Evolutionary conservation across 2,329 filamentous ascomycete species (phyloP), one percentile per base, ranked within the genome.

Genomic region (Nemania abortiva): DNA sequence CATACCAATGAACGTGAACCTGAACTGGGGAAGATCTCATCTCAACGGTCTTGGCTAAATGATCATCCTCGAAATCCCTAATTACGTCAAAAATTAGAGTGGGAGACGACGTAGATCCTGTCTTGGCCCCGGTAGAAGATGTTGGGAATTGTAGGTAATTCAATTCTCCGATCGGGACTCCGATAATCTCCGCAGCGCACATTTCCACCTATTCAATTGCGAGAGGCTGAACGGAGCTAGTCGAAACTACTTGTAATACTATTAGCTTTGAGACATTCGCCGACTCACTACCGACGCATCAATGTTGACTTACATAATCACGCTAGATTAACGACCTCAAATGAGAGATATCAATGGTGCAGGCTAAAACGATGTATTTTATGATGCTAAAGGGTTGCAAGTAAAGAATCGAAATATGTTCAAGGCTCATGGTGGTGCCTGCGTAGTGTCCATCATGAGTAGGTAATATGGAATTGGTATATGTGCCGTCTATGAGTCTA

Each of bases 401-500:
- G 59, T 31, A 37, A 67, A 67, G 22, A 9, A 22, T 42, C n/a
- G 47, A 18, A 18, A 18, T 49, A 62, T 55, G 37, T 63, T 63
- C 31, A 49, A 34, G 29, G 34, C 53, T 53, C 11, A 39, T 31
- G 50, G 55, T 7, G 34, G 22, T 56, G 42, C 53, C 54, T 52
- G 29, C 45, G 53, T 37, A 18, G 20, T 58, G 45, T 6, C 24
- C 27, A 37, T n/a, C 45, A 57, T 39, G 22, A 54, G 22, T n/a
- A 27, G 24, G 24, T 27, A 13, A 2, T 11, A 2, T 15, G 1
- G 18, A 22, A 29, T 57, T 37, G 50, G 45, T 61, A 53, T 39
- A 53, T 31, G 24, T 31, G 56, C 57, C 39, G 47, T 66, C 47
- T 62, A 65, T 69, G 24, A 54, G 45, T 65, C 62, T 69, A 65